Conservation (phyloP, 805 yeast species). For the Lachancea dasiensis region DNA sequence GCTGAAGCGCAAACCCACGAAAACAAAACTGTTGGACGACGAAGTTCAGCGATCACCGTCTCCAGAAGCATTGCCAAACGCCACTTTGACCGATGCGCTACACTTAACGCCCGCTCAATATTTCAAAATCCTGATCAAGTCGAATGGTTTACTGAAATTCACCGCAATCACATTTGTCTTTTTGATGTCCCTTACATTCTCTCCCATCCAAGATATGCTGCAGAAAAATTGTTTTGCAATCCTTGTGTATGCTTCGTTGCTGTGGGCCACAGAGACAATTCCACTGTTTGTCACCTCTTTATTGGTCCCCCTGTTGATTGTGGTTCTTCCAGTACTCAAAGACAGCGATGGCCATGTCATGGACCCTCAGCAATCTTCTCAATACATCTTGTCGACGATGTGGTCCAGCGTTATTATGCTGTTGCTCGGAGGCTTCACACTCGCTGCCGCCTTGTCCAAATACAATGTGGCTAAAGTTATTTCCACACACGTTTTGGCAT, state of each 20-base stretch:
- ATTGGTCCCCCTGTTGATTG: conserved; percentile 74
- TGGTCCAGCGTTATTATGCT: conserved; percentile 93
- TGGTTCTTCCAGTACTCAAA: conserved; percentile 61
- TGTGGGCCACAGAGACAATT: conserved; percentile 95
- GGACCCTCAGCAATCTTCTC: conserved; percentile 55
- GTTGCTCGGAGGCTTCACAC: conserved; percentile 85
- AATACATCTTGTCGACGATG: conserved; percentile 78
- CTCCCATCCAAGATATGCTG: conserved; percentile 58
- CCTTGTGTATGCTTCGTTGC: conserved; percentile 68
- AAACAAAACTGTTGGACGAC: conserved; percentile 23
- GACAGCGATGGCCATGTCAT: conserved; percentile 47
- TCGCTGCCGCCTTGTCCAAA: conserved; percentile 92
- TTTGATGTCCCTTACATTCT: conserved; percentile 36
- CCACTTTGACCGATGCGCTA: conserved; percentile 17
- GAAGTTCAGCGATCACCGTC: conserved; percentile 21
- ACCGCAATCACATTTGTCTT: conserved; percentile 45
- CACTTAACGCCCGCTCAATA: conserved; percentile 14
- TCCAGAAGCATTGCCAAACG: conserved; percentile 11
- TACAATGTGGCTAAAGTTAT: conserved; percentile 81
- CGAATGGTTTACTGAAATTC: conserved; percentile 39
- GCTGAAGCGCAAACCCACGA: conserved; percentile 10
- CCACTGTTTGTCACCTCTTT: conserved; percentile 89
- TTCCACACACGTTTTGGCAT: conserved; percentile 73
- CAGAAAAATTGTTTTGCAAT: conserved; percentile 79
- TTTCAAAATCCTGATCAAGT: conserved; percentile 20